Evolutionary conservation across 2,329 filamentous ascomycete genomes (phyloP), one percentile per base, ranked within the genome.

Genomic region (Aspergillus sp.): DNA sequence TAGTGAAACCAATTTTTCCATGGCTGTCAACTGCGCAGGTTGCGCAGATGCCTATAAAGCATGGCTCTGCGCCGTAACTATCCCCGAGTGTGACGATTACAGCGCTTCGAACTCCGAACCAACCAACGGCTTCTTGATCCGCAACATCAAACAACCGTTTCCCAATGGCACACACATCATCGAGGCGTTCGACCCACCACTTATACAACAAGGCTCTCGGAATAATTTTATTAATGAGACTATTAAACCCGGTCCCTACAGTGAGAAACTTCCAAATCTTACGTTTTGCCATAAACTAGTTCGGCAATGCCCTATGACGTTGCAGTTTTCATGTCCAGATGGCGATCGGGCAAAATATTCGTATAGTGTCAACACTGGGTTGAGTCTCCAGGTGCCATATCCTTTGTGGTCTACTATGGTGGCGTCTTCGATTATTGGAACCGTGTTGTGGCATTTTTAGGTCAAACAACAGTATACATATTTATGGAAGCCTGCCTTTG

Each of bases 1-100:
- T 0, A 77, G 83, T 2, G 87, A 88, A 34, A 86, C 89, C 13
- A 84, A 85, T 62, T 99, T 96, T 77, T 96, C 92, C 1, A 85
- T 98, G 13, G 89, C 86, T 2, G 85, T 87, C 42, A 84, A 76
- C 64, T 99, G 95, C 79, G 74, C 79, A 44, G 84, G 96, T 73
- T 99, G 95, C 75, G 84, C 80, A 15, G 69, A 72, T 1, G 91
- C 91, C 8, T 99, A 99, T 82, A 97, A 96, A 73, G 82, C 87
- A 68, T 99, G 95, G 95, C 86, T 99, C 19, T 99, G 95, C 78
- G 89, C 91, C 22, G 92, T 98, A 27, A 89, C 87, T 15, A 95
- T 99, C 61, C 95, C 95, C 1, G 89, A 93, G 30, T 99, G 95
- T 78, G 88, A 91, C 68, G 93, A 97, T 76, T 95, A 90, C 51